Percentiles rank a stretch among this genome's conserved stretches.
Conservation (phyloP, 306 rosid genomes). For the Heteromeles arbutifolia region DNA sequence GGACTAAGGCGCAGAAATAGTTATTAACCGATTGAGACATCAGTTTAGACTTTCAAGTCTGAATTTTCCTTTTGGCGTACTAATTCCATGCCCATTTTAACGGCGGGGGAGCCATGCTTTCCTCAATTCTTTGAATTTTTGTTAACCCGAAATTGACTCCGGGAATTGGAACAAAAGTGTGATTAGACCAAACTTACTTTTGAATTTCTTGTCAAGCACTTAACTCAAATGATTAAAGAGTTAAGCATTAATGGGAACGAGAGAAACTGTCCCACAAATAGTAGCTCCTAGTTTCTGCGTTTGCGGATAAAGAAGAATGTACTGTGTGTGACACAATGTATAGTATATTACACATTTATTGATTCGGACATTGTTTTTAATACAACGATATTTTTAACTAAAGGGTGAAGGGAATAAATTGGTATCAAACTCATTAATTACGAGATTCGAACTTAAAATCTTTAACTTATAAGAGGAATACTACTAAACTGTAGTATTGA, state of each 20-base stretch:
- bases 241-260: neutral
- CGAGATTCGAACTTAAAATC: rapidly evolving
- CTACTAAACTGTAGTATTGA: too few relatives aligned
- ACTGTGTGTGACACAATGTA: neutral
- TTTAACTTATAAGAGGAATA: too few relatives aligned
- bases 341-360: neutral
- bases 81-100: neutral
- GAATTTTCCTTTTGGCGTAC: neutral
- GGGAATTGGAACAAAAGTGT: neutral
- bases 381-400: too few relatives aligned
- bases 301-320: too few relatives aligned
- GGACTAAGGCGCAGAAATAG: neutral
- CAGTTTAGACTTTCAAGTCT: neutral
- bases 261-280: neutral
- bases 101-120: neutral
- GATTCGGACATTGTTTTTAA: too few relatives aligned
- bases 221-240: too few relatives aligned
- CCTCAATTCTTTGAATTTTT: neutral
- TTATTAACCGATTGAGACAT: neutral
- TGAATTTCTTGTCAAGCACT: neutral
- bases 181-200: neutral
- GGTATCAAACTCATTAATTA: too few relatives aligned
- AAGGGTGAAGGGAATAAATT: too few relatives aligned
- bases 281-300: neutral
- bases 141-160: neutral